phyloP scores from a whole-genome alignment of 129 eudicot species.

The Gnaphalium uliginosum region DNA sequence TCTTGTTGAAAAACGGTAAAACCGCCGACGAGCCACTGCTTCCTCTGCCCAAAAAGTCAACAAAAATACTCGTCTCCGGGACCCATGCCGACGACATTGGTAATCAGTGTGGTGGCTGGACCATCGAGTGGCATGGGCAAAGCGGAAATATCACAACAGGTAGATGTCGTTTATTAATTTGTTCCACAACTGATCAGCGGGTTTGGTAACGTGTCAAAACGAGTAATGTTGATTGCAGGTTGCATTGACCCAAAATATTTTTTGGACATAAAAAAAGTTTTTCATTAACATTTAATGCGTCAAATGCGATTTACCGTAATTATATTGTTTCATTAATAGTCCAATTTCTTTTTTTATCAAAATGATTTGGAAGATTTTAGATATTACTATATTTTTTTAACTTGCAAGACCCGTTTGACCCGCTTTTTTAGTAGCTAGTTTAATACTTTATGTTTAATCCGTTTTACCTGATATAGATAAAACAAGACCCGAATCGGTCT shows the following conservation, averaged over 20 bases:
- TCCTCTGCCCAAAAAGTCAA: constrained; percentile 70
- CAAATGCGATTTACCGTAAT: neutral
- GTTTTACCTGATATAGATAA: neutral
- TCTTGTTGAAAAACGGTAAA: constrained; percentile 77
- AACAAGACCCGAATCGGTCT: neutral
- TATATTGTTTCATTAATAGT: neutral
- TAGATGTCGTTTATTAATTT: constrained; percentile 9
- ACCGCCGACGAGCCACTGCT: constrained; percentile 43
- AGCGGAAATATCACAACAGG: constrained; percentile 71
- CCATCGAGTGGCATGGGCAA: constrained; percentile 80
- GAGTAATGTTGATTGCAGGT: neutral
- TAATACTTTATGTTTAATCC: neutral
- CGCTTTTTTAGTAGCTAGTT: neutral
- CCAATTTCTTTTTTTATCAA: too few relatives aligned
- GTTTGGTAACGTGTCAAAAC: neutral
- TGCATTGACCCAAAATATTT: neutral
- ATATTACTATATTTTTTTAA: neutral
- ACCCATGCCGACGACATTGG: constrained; percentile 74
- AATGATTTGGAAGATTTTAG: neutral
- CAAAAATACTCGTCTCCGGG: constrained; percentile 71
- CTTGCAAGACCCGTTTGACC: neutral
- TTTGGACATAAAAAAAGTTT: neutral
- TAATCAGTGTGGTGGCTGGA: constrained; percentile 94
- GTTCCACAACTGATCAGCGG: neutral
- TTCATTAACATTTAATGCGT: neutral